Percentiles rank a stretch among this genome's conserved stretches.
phyloP scores from a whole-genome alignment of 2,329 filamentous ascomycete species.

The Ascochyta koolunga region DNA sequence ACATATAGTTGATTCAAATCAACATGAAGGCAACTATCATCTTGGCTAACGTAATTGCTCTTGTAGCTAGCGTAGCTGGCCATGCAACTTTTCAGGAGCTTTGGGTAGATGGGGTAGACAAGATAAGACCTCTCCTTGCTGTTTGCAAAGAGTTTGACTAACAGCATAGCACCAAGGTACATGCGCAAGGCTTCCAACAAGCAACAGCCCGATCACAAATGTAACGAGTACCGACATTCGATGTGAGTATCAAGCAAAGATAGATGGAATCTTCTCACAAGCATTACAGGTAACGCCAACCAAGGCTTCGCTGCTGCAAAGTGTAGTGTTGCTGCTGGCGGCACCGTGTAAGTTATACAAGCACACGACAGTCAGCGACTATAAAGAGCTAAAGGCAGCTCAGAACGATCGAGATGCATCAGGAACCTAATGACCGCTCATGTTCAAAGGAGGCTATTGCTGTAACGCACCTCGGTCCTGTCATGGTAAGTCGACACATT shows the following conservation, averaged over 20 bases:
- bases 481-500: conserved; percentile 50
- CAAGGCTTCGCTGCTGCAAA: conserved; percentile 44
- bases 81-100: conserved; percentile 44
- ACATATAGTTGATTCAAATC: background rate
- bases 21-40: conserved; percentile 26
- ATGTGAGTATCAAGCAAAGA: conserved; percentile 40
- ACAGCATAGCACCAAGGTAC: conserved; percentile 17
- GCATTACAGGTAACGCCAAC: conserved; percentile 30
- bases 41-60: conserved; percentile 19
- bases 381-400: background rate
- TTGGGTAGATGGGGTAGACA: conserved; percentile 41
- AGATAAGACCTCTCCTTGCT: conserved; percentile 20
- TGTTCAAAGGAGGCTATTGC: conserved; percentile 50
- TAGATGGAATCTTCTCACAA: background rate
- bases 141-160: background rate
- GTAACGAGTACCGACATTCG: conserved; percentile 60
- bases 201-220: conserved; percentile 52
- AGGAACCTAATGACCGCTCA: conserved; percentile 61
- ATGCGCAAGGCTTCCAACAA: conserved; percentile 36
- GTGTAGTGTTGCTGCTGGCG: conserved; percentile 56
- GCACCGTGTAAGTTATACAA: conserved; percentile 33
- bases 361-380: fast-evolving
- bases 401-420: conserved; percentile 52
- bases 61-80: conserved; percentile 20
- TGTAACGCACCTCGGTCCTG: conserved; percentile 53